Percentiles rank a stretch among this genome's conserved stretches.
Conservation (phyloP, 192 early-diverging fungal species). For the Irineochytrium annulatum region DNA sequence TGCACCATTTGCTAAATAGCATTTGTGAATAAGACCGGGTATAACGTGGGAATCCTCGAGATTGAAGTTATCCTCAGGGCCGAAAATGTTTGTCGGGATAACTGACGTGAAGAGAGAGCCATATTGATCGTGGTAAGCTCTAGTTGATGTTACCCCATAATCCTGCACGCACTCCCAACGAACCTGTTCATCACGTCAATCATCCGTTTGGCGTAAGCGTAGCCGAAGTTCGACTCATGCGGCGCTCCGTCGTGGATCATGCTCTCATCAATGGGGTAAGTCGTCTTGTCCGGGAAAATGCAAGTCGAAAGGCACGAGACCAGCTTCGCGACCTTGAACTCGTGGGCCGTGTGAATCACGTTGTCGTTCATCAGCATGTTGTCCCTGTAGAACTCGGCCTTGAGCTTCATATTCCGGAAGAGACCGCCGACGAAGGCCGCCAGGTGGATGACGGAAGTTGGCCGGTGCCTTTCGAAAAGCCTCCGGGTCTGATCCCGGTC, state of each 20-base stretch:
- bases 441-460: constrained; percentile 80
- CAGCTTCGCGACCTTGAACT: constrained; percentile 71
- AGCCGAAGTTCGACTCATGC: constrained; percentile 76
- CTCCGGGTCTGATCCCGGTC: constrained; percentile 55
- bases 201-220: constrained; percentile 79
- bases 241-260: constrained; percentile 82
- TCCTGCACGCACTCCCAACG: not conserved
- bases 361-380: constrained; percentile 81
- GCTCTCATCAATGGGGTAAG: constrained; percentile 79
- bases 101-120: constrained; percentile 75
- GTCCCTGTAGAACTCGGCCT: constrained; percentile 71
- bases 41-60: constrained; percentile 77
- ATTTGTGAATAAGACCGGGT: constrained; percentile 77
- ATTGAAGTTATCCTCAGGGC: constrained; percentile 75
- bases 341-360: constrained; percentile 57
- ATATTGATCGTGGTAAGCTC: constrained; percentile 73
- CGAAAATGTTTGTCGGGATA: constrained; percentile 80
- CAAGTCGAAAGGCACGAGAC: constrained; percentile 83
- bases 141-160: constrained; percentile 10
- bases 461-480: constrained; percentile 71
- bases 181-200: constrained; percentile 79
- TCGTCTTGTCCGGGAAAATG: constrained; percentile 79
- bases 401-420: constrained; percentile 77
- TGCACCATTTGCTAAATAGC: constrained; percentile 70
- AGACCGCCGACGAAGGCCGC: constrained; percentile 63